Base-by-base conservation (phyloP, 2,329 filamentous ascomycete species). In the Atkinsonella hypoxylon region DNA sequence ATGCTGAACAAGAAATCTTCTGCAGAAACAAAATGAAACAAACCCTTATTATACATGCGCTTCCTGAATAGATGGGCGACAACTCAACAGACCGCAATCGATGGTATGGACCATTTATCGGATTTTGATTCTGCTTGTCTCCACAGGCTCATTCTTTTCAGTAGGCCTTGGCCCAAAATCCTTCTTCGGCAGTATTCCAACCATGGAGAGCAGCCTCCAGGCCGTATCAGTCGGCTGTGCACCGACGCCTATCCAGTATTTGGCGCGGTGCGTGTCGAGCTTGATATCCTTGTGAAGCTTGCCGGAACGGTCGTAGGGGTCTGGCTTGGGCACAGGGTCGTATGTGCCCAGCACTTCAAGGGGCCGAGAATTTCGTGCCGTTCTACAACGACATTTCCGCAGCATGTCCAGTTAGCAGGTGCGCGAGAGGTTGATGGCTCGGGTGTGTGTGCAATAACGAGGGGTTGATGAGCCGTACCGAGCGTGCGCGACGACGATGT, bases 241-340 rank as follows among this genome's bases (percentile, higher is more conserved):
- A 1, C 93, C 93, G 3, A 97, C 91, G 65, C 93, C 93, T 36
- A 98, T 77, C 93, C 93, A 98, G 73, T 98, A 98, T 67, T 85
- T 84, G 51, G 91, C 87, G 53, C 93, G 77, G 57, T 80, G 73
- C 8, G 79, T 73, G 67, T 98, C 93, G 13, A 98, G 77, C 62
- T 88, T 83, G 64, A 98, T 87, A 58, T 97, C 90, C 70, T 98
- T 98, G 73, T 86, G 88, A 51, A 87, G 78, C 52, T 82, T 80
- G 17, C 81, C 80, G n/a, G 77, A 76, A 57, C 63, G 66, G 61
- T 71, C 87, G 60, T 79, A 77, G 1, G 78, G 75, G 57, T 82
- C 76, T 26, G 72, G 66, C 62, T 79, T 82, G 26, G 83, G 83
- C 17, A 83, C 71, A 1, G 83, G 82, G 62, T 87, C 81, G 70